A percentile compares a stretch with the other conserved stretches of the same genome.
phyloP scores from a whole-genome alignment of 768 basidiomycete genomes.

The Tulasnella sp. region DNA sequence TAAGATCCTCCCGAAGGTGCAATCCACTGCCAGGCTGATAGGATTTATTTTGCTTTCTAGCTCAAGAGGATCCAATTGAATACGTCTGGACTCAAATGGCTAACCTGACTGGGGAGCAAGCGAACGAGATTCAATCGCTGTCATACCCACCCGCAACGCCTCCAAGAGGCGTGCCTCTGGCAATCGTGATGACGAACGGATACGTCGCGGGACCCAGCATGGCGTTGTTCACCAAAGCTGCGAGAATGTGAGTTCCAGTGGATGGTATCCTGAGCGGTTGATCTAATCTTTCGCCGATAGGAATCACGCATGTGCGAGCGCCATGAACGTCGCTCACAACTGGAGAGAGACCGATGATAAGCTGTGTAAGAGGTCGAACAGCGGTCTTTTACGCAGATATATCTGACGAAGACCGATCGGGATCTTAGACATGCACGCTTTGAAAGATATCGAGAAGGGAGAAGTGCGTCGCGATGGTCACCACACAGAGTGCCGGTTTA shows the following conservation, averaged over 20 bases:
- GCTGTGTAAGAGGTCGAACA: not conserved
- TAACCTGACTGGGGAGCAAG: slow-evolving; percentile 25
- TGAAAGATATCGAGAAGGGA: slow-evolving; percentile 41
- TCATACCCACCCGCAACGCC: not conserved
- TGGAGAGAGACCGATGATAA: slow-evolving; percentile 21
- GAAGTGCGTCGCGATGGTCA: slow-evolving; percentile 29
- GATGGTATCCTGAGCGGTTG: not conserved
- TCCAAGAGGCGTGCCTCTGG: not conserved
- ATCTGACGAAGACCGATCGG: not conserved
- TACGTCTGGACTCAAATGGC: not conserved
- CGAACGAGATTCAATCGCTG: slow-evolving; percentile 21
- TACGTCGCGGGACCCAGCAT: slow-evolving; percentile 16
- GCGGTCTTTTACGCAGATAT: no score
- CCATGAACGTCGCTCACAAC: slow-evolving; percentile 54
- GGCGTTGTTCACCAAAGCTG: slow-evolving; percentile 53
- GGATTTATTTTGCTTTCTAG: not conserved
- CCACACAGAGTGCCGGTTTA: no score
- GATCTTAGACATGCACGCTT: slow-evolving; percentile 43
- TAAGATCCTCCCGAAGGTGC: not conserved
- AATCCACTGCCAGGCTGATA: not conserved
- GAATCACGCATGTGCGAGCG: slow-evolving; percentile 57
- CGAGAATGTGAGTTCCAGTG: slow-evolving; percentile 29
- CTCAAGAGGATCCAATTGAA: not conserved
- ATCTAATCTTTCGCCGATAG: not conserved
- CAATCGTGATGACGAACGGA: not conserved